Evolutionary conservation across 345 rosid species (phyloP).

Genomic region (Dimocarpus longan): DNA sequence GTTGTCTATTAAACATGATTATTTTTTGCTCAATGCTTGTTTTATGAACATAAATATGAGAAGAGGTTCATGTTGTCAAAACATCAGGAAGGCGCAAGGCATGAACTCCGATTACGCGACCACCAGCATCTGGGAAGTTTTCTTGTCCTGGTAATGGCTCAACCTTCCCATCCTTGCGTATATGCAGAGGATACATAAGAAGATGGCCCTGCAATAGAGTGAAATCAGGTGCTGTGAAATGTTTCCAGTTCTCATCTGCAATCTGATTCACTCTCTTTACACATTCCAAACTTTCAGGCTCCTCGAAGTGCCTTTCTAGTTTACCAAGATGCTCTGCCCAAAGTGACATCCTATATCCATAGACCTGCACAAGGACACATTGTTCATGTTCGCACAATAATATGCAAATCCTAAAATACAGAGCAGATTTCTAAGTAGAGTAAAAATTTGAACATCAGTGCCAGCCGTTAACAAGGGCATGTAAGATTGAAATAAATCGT

Average conservation of each 20-base stretch:
- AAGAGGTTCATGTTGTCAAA: constrained; percentile 59
- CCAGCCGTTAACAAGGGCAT: background rate
- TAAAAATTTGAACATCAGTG: background rate
- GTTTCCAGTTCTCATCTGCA: constrained; percentile 68
- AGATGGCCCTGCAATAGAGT: constrained; percentile 74
- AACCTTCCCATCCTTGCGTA: constrained; percentile 62
- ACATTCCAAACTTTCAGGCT: constrained; percentile 63
- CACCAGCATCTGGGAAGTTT: constrained; percentile 87
- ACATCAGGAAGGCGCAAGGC: constrained; percentile 58
- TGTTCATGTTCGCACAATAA: background rate
- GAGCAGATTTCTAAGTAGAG: background rate
- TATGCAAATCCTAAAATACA: background rate
- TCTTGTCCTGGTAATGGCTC: constrained; percentile 59
- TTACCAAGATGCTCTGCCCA: constrained; percentile 92
- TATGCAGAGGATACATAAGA: constrained; percentile 70
- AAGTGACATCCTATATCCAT: constrained; percentile 90
- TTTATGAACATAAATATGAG: background rate
- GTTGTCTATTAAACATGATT: no score
- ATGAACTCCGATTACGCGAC: constrained; percentile 68
- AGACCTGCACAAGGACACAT: constrained; percentile 47
- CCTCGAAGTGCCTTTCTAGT: constrained; percentile 37
- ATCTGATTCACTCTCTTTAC: constrained; percentile 59
- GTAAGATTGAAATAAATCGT: background rate
- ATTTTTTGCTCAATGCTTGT: background rate
- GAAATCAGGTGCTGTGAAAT: constrained; percentile 38